A percentile compares a stretch with the other conserved stretches of the same genome.
These are phyloP conservation scores for Trichothecium roseum DNA, from an alignment of 2,329 filamentous ascomycete species.

Conservation along the genomic window DNA sequence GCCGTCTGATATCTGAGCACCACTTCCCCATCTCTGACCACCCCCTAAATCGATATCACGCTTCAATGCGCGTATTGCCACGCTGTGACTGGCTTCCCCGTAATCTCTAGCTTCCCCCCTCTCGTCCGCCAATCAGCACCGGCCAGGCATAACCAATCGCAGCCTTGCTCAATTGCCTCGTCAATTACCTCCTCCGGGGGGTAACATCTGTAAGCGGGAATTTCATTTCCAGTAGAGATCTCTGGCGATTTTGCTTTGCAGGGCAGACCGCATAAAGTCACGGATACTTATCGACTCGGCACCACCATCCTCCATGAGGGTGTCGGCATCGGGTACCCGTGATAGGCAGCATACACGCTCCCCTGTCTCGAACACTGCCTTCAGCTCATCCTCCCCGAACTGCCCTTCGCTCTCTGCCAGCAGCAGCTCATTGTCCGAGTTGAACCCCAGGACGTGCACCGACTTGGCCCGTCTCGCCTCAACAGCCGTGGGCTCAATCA, in stretches of 20 bases:
- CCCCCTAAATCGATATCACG: slow-evolving; percentile 1
- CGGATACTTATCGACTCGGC: slow-evolving; percentile 36
- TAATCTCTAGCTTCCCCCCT: background rate
- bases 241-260: slow-evolving; percentile 42
- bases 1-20: background rate
- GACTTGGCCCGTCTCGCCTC: slow-evolving; percentile 56
- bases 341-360: slow-evolving; percentile 51
- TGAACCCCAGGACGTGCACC: slow-evolving; percentile 75
- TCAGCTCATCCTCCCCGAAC: slow-evolving; percentile 70
- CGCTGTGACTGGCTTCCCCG: background rate
- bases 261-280: slow-evolving; percentile 49
- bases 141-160: background rate
- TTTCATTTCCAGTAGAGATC: slow-evolving; percentile 49
- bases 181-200: too few relatives aligned
- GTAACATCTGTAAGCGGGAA: too few relatives aligned
- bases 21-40: background rate
- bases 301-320: slow-evolving; percentile 32
- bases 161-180: too few relatives aligned
- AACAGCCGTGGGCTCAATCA: slow-evolving; percentile 51
- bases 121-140: background rate
- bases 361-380: slow-evolving; percentile 55
- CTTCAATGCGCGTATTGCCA: background rate
- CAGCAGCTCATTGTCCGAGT: slow-evolving; percentile 61
- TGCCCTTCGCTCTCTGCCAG: slow-evolving; percentile 72
- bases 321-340: slow-evolving; percentile 27